Conservation (phyloP, 345 rosid species). For the Gossypium thurberi region DNA sequence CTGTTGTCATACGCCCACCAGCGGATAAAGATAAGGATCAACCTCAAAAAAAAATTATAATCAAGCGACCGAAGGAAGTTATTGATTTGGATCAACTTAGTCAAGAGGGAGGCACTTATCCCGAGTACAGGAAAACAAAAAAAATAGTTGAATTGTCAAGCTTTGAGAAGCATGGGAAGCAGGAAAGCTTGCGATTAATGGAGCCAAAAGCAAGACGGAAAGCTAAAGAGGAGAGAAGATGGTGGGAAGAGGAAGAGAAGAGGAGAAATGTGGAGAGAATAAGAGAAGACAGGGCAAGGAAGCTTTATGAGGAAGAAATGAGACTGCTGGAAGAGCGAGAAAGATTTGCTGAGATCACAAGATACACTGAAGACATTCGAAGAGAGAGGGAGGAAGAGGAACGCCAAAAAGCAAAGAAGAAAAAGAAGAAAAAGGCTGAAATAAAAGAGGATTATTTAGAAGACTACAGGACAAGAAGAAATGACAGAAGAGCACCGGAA, state of each 20-base stretch:
- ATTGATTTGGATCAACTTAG: constrained; percentile 61
- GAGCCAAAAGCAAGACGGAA: constrained; percentile 50
- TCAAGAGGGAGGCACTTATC: constrained; percentile 61
- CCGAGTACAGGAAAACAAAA: constrained; percentile 69
- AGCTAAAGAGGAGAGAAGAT: constrained; percentile 52
- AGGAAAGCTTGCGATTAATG: constrained; percentile 29
- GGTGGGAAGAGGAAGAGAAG: constrained; percentile 81
- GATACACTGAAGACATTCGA: constrained; percentile 64
- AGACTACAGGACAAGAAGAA: constrained; percentile 44
- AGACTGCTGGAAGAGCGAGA: constrained; percentile 57
- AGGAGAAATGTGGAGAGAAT: constrained; percentile 46
- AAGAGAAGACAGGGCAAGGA: constrained; percentile 46
- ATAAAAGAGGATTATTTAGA: constrained; percentile 54
- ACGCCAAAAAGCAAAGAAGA: constrained; percentile 70
- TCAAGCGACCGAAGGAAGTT: constrained; percentile 68
- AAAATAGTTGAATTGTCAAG: constrained; percentile 73
- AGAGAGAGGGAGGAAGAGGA: constrained; percentile 86
- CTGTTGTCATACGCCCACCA: constrained; percentile 80
- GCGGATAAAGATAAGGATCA: constrained; percentile 56
- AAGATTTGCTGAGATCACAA: constrained; percentile 55
- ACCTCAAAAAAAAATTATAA: constrained; percentile 65
- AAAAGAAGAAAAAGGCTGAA: constrained; percentile 63
- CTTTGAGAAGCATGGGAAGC: constrained; percentile 44
- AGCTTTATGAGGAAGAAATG: constrained; percentile 31
- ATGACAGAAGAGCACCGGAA: constrained; percentile 53